These are phyloP conservation scores for Prinsepia uniflora DNA, from an alignment of 306 rosid species.

Conservation along the genomic window DNA sequence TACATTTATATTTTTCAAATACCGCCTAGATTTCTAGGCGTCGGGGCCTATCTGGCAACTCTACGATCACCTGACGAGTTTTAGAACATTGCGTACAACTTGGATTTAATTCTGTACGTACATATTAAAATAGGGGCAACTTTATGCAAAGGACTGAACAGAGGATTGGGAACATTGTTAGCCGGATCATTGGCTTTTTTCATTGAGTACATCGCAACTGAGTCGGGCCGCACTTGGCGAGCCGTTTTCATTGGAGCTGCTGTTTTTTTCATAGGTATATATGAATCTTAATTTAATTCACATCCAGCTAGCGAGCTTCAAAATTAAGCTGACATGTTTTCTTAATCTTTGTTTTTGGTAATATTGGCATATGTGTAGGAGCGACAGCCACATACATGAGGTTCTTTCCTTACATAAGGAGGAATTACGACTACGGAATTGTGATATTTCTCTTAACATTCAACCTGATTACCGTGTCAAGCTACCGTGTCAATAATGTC, in stretches of 20 bases:
- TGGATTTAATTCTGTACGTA: too few relatives aligned
- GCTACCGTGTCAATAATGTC: conserved; percentile 60
- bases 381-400: conserved; percentile 73
- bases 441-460: conserved; percentile 90
- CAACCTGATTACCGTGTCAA: conserved; percentile 72
- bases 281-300: too few relatives aligned
- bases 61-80: too few relatives aligned
- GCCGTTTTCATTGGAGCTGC: conserved; percentile 76
- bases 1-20: too few relatives aligned
- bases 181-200: conserved; percentile 81
- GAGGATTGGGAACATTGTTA: conserved; percentile 85
- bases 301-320: too few relatives aligned
- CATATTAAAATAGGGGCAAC: conserved; percentile 66
- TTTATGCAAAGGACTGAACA: conserved; percentile 90
- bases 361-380: conserved; percentile 47
- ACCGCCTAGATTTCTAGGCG: too few relatives aligned
- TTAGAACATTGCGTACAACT: too few relatives aligned
- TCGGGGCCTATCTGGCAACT: too few relatives aligned
- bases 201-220: conserved; percentile 50
- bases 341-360: not conserved
- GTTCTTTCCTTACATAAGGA: conserved; percentile 85
- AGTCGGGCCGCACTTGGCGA: conserved; percentile 36
- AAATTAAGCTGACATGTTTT: not conserved
- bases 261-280: conserved; percentile 67
- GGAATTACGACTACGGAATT: conserved; percentile 82